Evolutionary conservation across 768 basidiomycete species (phyloP).

Genomic region (Leucocoprinus sp.): DNA sequence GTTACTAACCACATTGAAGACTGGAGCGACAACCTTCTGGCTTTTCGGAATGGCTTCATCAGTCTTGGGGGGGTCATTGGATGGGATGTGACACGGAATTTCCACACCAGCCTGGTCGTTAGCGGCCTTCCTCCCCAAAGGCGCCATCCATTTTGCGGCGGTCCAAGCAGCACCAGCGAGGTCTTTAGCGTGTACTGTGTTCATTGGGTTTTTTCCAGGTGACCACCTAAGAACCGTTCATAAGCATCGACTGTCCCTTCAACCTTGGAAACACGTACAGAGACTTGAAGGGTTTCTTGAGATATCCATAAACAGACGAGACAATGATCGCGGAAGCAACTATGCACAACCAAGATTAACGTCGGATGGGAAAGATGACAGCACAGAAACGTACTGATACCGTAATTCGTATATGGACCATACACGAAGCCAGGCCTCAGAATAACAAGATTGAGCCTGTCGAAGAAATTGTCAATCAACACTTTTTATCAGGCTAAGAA

Average conservation of each 20-base stretch:
- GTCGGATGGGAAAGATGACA: conserved; percentile 6
- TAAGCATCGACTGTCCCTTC: conserved; percentile 12
- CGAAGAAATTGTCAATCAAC: conserved; percentile 12
- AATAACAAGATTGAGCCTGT: conserved; percentile 73
- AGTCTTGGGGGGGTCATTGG: conserved; percentile 68
- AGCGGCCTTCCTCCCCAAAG: conserved; percentile 56
- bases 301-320: conserved; percentile 71
- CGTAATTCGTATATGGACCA: conserved; percentile 72
- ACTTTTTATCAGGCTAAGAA: neutral
- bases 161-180: conserved; percentile 74
- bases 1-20: conserved; percentile 76
- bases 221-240: conserved; percentile 48
- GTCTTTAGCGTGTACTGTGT: conserved; percentile 75
- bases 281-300: conserved; percentile 80
- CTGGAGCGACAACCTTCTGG: conserved; percentile 54
- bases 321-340: conserved; percentile 68
- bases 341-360: conserved; percentile 19
- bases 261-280: conserved; percentile 38
- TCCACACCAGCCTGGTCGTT: conserved; percentile 58
- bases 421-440: conserved; percentile 70
- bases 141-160: conserved; percentile 66
- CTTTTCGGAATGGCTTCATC: conserved; percentile 51
- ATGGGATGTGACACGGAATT: conserved; percentile 37
- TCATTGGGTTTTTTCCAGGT: conserved; percentile 65
- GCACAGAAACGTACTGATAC: conserved; percentile 42